Percentiles rank a stretch among this genome's conserved stretches.
phyloP scores from a whole-genome alignment of 129 eudicot species.

The Escallonia rubra region DNA sequence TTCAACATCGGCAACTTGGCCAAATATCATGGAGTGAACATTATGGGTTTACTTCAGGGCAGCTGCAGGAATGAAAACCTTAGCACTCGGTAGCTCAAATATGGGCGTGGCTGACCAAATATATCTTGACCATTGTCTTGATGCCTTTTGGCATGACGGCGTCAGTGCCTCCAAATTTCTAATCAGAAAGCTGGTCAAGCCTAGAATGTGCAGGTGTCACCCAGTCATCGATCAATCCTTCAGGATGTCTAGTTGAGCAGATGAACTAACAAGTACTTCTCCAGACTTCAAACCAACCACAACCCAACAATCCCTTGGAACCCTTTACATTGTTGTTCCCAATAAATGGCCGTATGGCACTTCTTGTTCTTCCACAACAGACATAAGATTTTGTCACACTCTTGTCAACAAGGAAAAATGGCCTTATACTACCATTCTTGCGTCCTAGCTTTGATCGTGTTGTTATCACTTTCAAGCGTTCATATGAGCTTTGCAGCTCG shows the following conservation, averaged over 20 bases:
- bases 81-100: no score
- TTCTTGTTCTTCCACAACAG: neutral
- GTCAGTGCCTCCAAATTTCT: no score
- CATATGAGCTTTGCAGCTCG: conserved; percentile 12
- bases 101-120: no score
- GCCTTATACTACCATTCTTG: neutral
- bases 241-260: neutral
- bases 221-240: neutral
- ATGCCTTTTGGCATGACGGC: no score
- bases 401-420: neutral
- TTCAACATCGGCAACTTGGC: no score
- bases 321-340: neutral
- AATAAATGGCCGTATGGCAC: neutral
- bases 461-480: neutral
- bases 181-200: no score
- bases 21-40: no score
- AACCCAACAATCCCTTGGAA: neutral
- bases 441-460: neutral
- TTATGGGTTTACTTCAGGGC: no score
- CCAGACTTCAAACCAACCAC: neutral
- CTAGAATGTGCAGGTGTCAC: neutral
- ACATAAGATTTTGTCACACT: neutral
- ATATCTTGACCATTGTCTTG: no score
- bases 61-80: no score
- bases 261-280: no score